These are phyloP conservation scores for Geoglossum cookeanum DNA, from an alignment of 2,329 filamentous ascomycete genomes.

Conservation along the genomic window DNA sequence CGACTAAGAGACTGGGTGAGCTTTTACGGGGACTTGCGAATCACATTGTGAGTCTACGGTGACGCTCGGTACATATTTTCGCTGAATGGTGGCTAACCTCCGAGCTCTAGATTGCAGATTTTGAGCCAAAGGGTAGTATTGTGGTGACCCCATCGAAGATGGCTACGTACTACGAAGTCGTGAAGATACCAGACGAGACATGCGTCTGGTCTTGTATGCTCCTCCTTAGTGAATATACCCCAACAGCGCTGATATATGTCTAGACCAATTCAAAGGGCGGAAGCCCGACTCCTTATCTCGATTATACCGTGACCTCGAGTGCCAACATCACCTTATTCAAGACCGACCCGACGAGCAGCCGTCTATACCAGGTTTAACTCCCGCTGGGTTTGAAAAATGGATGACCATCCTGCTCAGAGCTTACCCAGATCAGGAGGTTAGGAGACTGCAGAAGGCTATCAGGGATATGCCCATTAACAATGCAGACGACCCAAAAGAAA, in stretches of 20 bases:
- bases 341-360: constrained; percentile 31
- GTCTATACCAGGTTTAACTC: constrained; percentile 44
- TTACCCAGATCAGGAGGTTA: constrained; percentile 56
- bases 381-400: constrained; percentile 51
- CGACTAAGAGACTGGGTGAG: constrained; percentile 48
- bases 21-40: constrained; percentile 55
- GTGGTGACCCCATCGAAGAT: constrained; percentile 63
- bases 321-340: constrained; percentile 47
- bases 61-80: neutral
- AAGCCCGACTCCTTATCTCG: constrained; percentile 23
- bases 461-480: constrained; percentile 51
- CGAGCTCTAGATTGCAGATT: constrained; percentile 41
- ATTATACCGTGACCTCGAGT: constrained; percentile 34
- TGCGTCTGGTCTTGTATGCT: constrained; percentile 48
- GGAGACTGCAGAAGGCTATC: constrained; percentile 48
- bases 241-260: constrained; percentile 9
- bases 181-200: constrained; percentile 42
- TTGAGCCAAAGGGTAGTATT: constrained; percentile 44
- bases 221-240: constrained; percentile 2
- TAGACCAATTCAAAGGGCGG: constrained; percentile 9
- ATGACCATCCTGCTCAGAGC: constrained; percentile 54
- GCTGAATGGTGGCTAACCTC: constrained; percentile 1
- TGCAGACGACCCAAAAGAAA: constrained; percentile 44
- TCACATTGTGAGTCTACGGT: constrained; percentile 40
- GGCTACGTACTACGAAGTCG: constrained; percentile 50